Percentiles rank a stretch among this genome's conserved stretches.
These are phyloP conservation scores for Clonostachys chloroleuca DNA, from an alignment of 2,329 filamentous ascomycete species.

Conservation along the genomic window DNA sequence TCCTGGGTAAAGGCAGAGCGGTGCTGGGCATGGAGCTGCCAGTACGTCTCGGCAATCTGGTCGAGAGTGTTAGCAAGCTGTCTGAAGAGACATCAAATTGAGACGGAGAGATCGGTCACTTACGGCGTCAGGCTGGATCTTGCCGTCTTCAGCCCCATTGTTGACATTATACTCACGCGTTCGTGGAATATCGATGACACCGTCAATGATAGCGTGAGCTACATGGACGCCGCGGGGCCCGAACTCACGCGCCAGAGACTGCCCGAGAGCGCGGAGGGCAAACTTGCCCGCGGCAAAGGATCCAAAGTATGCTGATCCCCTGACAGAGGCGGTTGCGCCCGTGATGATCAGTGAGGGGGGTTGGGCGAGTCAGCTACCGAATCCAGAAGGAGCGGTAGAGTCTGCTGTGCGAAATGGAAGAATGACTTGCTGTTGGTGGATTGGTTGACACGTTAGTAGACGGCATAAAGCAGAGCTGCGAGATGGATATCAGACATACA, in stretches of 20 bases:
- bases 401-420: conserved; percentile 70
- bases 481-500: conserved; percentile 28
- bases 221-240: conserved; percentile 82
- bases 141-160: conserved; percentile 45
- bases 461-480: background rate
- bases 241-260: conserved; percentile 78
- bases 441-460: background rate
- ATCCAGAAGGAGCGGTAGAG: conserved; percentile 66
- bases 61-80: background rate
- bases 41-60: conserved; percentile 83
- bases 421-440: conserved; percentile 52
- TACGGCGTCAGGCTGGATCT: conserved; percentile 72
- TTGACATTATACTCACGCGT: conserved; percentile 50
- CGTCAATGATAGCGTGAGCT: conserved; percentile 78
- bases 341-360: conserved; percentile 83
- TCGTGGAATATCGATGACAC: conserved; percentile 75
- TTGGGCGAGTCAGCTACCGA: conserved; percentile 48
- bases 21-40: conserved; percentile 78
- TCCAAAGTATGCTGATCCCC: conserved; percentile 64
- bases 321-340: conserved; percentile 77
- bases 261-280: conserved; percentile 67
- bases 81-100: background rate
- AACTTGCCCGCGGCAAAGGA: conserved; percentile 79
- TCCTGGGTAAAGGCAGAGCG: conserved; percentile 77
- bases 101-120: conserved; percentile 22